phyloP scores from a whole-genome alignment of 192 early-diverging fungal species.

The Coemansia sp. region DNA sequence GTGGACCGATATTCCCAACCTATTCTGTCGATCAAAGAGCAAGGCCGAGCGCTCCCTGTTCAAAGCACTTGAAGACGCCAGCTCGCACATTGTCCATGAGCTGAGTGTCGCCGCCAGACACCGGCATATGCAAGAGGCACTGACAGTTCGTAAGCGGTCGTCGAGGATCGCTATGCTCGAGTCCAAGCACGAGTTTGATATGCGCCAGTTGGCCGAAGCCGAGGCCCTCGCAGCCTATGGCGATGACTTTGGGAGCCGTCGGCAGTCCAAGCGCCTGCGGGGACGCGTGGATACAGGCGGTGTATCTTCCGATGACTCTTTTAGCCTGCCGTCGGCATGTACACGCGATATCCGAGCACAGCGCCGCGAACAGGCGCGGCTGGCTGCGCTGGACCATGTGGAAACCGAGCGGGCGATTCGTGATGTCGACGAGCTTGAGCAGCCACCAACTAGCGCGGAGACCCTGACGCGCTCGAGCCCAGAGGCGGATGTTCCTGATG shows the following conservation, averaged over 20 bases:
- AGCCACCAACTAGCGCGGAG: not conserved
- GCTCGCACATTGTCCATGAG: not conserved
- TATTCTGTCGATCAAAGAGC: conserved; percentile 16
- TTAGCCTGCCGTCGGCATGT: not conserved
- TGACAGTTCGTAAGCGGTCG: conserved; percentile 22
- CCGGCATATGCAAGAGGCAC: conserved; percentile 13
- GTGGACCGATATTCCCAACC: conserved; percentile 18
- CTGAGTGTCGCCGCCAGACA: conserved; percentile 5
- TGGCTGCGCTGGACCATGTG: conserved; percentile 3
- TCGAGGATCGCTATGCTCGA: conserved; percentile 22
- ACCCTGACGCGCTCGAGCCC: not conserved
- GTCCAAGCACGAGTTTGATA: not conserved
- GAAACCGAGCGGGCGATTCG: conserved; percentile 7
- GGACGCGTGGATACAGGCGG: not conserved
- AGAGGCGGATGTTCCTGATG: not conserved
- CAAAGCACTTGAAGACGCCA: not conserved
- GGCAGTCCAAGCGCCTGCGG: conserved; percentile 23
- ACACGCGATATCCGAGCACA: conserved; percentile 22
- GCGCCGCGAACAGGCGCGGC: conserved; percentile 22
- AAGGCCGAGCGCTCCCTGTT: conserved; percentile 15
- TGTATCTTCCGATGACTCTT: not conserved
- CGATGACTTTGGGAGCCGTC: conserved; percentile 6
- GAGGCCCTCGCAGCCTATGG: conserved; percentile 1
- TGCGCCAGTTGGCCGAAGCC: not conserved
- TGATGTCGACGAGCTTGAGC: conserved; percentile 5